Evolutionary conservation across 164 flowering plant genomes (phyloP), one percentile per base, ranked within the genome.

Genomic region (Houttuynia cordata): DNA sequence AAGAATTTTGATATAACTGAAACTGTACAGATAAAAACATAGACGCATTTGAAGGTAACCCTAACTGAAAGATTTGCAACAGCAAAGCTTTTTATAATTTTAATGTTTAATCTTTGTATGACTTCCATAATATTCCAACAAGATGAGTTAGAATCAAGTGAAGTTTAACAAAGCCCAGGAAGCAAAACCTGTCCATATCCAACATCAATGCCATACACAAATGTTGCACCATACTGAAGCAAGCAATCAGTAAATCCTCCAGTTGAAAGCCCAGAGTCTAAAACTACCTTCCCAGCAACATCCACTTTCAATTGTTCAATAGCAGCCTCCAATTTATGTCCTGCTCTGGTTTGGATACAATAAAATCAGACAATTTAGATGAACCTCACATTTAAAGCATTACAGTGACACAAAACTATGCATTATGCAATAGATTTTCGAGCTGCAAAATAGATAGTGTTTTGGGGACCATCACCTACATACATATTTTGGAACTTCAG

Each of bases 211-310:
- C 99, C 99, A 74, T 88, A 94, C 41, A 94, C 95, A 74, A 71
- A 79, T 50, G 93, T 77, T 68, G 97, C 99, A 63, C 99, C 97
- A 76, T 88, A 69, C 72, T 85, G 99, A 72, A 94, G 97, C 75
- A 94, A 82, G 74, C 99, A 94, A 71, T 94, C 99, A 41, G 97
- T 94, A 75, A 94, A 94, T 60, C 99, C 99, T 64, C 99, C 97
- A 54, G 99, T 94, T 20, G 99, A 94, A 71, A 94, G 74, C 21
- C 99, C 99, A 19, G 99, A 82, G 77, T 94, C 99, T 65, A 94
- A 91, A 70, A 88, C 97, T 62, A 88, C 85, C 80, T 88, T 90
- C 37, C 89, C 96, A 56, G 72, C 57, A 50, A 90, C 95, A 79
- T 83, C 91, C 67, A 94, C 71, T 58, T 69, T 79, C 60, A 94